phyloP scores from a whole-genome alignment of 495 filamentous ascomycete species.

The Tuber calosporum region DNA sequence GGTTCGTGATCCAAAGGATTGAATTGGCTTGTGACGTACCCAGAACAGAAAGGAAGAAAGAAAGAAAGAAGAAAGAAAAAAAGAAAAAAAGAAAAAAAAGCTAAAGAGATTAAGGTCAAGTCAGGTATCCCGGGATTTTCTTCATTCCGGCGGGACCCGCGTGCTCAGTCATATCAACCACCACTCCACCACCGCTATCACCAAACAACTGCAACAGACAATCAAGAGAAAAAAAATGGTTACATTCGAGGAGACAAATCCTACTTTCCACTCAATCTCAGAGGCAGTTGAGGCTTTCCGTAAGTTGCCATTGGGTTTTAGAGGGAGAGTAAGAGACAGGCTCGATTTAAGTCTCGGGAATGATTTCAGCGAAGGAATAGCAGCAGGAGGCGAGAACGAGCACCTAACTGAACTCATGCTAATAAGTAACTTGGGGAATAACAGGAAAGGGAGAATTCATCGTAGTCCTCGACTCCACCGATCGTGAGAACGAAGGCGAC shows the following conservation, averaged over 20 bases:
- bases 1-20: background rate
- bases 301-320: conserved; percentile 47
- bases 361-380: background rate
- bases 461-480: conserved; percentile 80
- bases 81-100: too few species aligned
- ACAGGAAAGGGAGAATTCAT: conserved; percentile 86
- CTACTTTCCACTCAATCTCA: conserved; percentile 74
- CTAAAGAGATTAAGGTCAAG: background rate
- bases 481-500: conserved; percentile 96
- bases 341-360: conserved; percentile 4
- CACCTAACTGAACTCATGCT: conserved; percentile 12
- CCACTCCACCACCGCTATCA: background rate
- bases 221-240: conserved; percentile 22
- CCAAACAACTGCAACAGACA: background rate
- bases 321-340: background rate
- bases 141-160: background rate
- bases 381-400: background rate
- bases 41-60: background rate
- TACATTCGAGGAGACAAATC: conserved; percentile 36
- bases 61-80: too few species aligned
- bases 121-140: background rate
- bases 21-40: background rate
- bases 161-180: background rate
- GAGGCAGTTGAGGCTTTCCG: conserved; percentile 78
- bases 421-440: background rate